Evolutionary conservation across 352 stramenopile genomes (phyloP).

Genomic region (Phytophthora cryptogea): DNA sequence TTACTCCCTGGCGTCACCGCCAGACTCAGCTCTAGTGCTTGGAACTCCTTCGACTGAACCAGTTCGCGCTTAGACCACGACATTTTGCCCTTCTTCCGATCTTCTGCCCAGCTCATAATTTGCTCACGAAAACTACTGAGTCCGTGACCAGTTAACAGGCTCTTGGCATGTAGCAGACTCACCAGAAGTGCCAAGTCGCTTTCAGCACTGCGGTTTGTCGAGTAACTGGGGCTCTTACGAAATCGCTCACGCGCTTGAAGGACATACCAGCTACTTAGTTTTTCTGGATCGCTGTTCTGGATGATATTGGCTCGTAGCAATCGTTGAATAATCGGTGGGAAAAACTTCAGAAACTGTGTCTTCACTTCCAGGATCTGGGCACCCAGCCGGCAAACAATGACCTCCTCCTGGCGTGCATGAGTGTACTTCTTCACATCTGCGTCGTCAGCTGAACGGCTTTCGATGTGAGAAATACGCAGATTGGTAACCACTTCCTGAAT

Average conservation of each 20-base stretch:
- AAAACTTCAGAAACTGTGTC: conserved; percentile 61
- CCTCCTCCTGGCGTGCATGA: conserved; percentile 80
- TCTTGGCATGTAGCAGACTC: conserved; percentile 75
- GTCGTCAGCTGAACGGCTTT: conserved; percentile 95
- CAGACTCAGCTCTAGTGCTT: conserved; percentile 56
- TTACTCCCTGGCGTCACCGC: conserved; percentile 16
- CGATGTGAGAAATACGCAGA: conserved; percentile 94
- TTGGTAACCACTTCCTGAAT: conserved; percentile 97
- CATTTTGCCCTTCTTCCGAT: conserved; percentile 52
- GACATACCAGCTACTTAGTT: conserved; percentile 82
- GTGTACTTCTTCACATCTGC: conserved; percentile 92
- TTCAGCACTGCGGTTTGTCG: conserved; percentile 71
- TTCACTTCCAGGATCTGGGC: conserved; percentile 71
- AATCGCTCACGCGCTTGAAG: conserved; percentile 77
- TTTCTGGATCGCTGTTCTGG: conserved; percentile 70
- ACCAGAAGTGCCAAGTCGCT: conserved; percentile 79
- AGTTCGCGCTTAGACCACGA: conserved; percentile 87
- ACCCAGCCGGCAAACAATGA: conserved; percentile 74
- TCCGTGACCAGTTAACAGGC: conserved; percentile 77
- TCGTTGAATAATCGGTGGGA: conserved; percentile 64
- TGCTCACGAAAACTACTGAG: conserved; percentile 77
- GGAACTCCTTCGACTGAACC: conserved; percentile 73
- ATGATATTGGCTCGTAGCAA: conserved; percentile 64
- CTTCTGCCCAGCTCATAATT: conserved; percentile 59
- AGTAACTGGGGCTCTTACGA: conserved; percentile 65